Base-by-base conservation (phyloP, 331 rosid genomes). In the Saraca asoca region DNA sequence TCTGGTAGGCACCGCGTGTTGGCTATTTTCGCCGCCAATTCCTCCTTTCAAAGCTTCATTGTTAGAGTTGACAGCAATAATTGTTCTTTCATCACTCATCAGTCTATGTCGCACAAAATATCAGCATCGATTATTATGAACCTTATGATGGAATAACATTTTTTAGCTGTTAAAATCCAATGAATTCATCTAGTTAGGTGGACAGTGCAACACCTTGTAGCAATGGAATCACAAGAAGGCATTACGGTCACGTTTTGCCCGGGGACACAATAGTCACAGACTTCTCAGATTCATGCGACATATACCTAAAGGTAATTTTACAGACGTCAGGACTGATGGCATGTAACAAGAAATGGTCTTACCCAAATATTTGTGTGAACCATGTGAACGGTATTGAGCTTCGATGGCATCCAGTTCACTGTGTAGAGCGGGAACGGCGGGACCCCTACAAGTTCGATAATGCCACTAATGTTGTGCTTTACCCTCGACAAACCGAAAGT, bases 21-120 rank as follows among this genome's bases (percentile, higher is more conserved):
- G 2, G 58, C 19, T 41, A 54, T 67, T 57, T 9, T 45, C 44
- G 56, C 66, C 53, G 1, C 15, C 5, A 19, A 39, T 24, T 29
- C 10, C 15, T 18, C 62, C 0, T 37, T 74, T 42, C 51, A 61
- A 12, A 14, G 63, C 7, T 29, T 70, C 2, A 55, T 53, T 15
- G 73, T 43, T 5, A 68, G 63, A 35, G 33, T 69, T 41, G 73
- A 37, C 42, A 33, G 0, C 5, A 49, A 45, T 12, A 64, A 51
- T 20, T 20, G 72, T 60, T 69, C 63, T 19, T 11, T 49, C n/a
- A 0, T 58, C 54, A 56, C 74, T 10, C 34, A 6, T 48, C 11
- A 67, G 35, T 12, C 56, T 6, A 46, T 69, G n/a, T 8, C 35
- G 6, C 0, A 0, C 2, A 4, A 0, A 42, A 57, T 29, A 29